These are phyloP conservation scores for Mrakia gelida DNA, from an alignment of 768 basidiomycete genomes.

Conservation along the genomic window DNA sequence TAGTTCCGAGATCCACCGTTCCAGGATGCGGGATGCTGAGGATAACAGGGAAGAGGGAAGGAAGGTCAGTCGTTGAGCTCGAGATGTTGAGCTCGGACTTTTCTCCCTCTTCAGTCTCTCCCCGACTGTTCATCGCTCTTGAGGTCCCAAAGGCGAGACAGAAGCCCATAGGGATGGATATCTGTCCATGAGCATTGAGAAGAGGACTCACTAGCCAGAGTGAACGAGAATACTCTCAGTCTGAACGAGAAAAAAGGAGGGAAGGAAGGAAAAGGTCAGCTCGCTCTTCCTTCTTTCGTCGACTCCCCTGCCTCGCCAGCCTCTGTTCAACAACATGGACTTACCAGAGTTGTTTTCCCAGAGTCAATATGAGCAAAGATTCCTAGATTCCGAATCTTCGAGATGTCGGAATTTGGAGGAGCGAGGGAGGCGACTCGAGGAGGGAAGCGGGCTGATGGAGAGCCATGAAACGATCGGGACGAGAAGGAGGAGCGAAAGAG, in stretches of 20 bases:
- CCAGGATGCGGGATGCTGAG: slow-evolving; percentile 67
- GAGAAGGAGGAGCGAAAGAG: not conserved
- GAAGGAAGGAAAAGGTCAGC: not conserved
- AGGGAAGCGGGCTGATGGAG: not conserved
- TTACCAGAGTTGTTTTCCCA: slow-evolving; percentile 29
- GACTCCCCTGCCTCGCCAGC: not conserved
- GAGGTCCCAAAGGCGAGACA: too few relatives aligned
- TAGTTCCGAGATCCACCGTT: slow-evolving; percentile 83
- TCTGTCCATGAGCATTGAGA: too few relatives aligned
- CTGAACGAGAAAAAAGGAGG: not conserved
- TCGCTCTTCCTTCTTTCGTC: not conserved
- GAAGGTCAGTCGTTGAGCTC: slow-evolving; percentile 2
- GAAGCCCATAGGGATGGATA: too few relatives aligned
- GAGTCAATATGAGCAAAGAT: slow-evolving; percentile 34
- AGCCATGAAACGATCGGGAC: not conserved
- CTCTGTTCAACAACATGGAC: not conserved
- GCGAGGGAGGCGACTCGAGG: slow-evolving; percentile 25
- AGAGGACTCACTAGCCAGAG: slow-evolving; percentile 29
- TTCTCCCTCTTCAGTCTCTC: not conserved
- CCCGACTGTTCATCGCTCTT: too few relatives aligned
- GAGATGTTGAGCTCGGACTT: not conserved
- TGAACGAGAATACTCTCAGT: slow-evolving; percentile 31
- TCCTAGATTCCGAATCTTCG: slow-evolving; percentile 30
- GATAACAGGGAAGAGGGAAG: slow-evolving; percentile 53
- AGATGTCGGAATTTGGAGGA: slow-evolving; percentile 25